These are phyloP conservation scores for Citrus cavaleriei DNA, from an alignment of 345 rosid species.

Conservation along the genomic window DNA sequence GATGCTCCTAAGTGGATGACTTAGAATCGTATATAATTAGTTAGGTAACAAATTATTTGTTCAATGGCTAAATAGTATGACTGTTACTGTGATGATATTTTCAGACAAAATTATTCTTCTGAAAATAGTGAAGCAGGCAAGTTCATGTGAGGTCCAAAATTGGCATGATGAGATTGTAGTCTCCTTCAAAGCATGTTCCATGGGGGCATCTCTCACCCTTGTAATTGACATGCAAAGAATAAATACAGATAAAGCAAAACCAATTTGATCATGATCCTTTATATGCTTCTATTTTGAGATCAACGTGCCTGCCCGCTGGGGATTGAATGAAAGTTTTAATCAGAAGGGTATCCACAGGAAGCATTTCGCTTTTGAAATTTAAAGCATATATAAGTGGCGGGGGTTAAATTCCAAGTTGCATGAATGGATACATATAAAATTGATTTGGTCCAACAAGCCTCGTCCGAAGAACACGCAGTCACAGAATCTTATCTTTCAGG, in stretches of 20 bases:
- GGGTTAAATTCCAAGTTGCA: no score
- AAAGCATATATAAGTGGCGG: not conserved
- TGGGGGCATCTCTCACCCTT: not conserved
- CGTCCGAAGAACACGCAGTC: not conserved
- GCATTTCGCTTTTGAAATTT: not conserved
- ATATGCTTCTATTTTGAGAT: no score
- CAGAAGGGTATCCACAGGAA: not conserved
- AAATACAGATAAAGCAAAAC: not conserved
- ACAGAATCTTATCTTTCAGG: not conserved
- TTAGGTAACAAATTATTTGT: no score
- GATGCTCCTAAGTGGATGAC: not conserved
- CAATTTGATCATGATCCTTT: not conserved
- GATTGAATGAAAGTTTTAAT: no score
- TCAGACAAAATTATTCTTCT: no score
- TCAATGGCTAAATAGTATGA: no score
- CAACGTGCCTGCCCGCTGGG: not conserved
- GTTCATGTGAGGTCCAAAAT: not conserved
- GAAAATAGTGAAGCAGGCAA: no score
- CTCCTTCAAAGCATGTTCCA: not conserved
- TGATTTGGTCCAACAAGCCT: not conserved
- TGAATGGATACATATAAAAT: not conserved
- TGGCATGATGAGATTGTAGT: not conserved
- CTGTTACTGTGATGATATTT: no score
- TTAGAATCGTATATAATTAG: not conserved
- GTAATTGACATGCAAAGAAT: not conserved